A percentile compares a stretch with the other conserved stretches of the same genome.
These are phyloP conservation scores for Geotrichum cucujoidarum DNA, from an alignment of 1,139 yeast genomes.

Conservation along the genomic window DNA sequence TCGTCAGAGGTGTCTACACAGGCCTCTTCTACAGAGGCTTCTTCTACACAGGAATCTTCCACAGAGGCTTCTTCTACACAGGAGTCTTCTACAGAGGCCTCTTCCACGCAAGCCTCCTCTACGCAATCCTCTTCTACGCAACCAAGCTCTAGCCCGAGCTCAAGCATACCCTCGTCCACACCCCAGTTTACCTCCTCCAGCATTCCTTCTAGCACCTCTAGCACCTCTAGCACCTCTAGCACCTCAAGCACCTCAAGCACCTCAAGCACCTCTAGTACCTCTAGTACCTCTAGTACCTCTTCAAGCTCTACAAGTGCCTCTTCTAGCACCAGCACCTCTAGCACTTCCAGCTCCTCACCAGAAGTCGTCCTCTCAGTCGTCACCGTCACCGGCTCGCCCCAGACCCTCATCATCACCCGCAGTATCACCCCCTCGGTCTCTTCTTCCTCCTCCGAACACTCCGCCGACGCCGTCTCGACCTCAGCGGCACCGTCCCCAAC, in stretches of 20 bases:
- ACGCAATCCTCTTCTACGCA: background rate
- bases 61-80: background rate
- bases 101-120: background rate
- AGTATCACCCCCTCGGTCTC: slow-evolving; percentile 13
- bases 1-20: slow-evolving; percentile 3
- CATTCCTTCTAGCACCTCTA: background rate
- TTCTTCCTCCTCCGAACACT: slow-evolving; percentile 19
- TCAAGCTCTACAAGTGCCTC: slow-evolving; percentile 12
- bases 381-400: slow-evolving; percentile 27
- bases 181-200: background rate
- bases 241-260: slow-evolving; percentile 1
- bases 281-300: background rate
- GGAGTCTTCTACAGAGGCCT: slow-evolving; percentile 5
- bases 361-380: slow-evolving; percentile 22
- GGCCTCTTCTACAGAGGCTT: slow-evolving; percentile 3
- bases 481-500: slow-evolving; percentile 29
- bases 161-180: slow-evolving; percentile 28
- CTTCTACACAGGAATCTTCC: background rate
- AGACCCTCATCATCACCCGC: slow-evolving; percentile 21
- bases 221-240: slow-evolving; percentile 18
- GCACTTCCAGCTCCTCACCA: slow-evolving; percentile 19
- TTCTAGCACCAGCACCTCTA: slow-evolving; percentile 17
- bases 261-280: slow-evolving; percentile 1
- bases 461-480: slow-evolving; percentile 12
- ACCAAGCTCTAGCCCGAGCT: slow-evolving; percentile 29